phyloP scores from a whole-genome alignment of 306 rosid species.

The Medicago truncatula region DNA sequence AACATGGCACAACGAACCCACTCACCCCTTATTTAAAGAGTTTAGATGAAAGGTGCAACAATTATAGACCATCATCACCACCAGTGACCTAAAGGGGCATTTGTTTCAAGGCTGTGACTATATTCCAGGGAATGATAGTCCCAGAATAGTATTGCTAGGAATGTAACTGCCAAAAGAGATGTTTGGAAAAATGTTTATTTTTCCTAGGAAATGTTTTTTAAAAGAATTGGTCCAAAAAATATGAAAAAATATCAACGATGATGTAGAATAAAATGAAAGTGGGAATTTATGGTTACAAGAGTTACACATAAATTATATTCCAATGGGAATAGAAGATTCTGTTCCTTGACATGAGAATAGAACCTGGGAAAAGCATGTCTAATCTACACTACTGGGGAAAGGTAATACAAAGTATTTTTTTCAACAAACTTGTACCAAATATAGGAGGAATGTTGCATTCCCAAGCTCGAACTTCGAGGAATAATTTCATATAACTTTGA shows the following conservation, averaged over 20 bases:
- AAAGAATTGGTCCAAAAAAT: background rate
- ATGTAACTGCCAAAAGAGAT: background rate
- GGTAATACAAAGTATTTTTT: background rate
- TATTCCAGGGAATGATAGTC: constrained; percentile 4
- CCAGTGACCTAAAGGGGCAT: constrained; percentile 1
- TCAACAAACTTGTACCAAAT: background rate
- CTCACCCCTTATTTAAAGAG: constrained; percentile 5
- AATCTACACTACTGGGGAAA: background rate
- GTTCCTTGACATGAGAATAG: background rate
- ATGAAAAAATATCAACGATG: background rate
- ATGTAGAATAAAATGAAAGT: too few relatives aligned
- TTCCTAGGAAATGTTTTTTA: background rate
- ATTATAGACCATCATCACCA: constrained; percentile 13
- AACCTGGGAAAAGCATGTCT: background rate
- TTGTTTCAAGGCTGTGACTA: background rate
- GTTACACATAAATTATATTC: constrained; percentile 3
- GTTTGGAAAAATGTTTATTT: background rate
- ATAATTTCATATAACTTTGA: background rate
- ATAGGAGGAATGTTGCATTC: background rate
- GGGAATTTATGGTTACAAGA: background rate
- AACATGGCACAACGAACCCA: constrained; percentile 12
- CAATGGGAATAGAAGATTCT: background rate
- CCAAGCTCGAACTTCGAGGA: background rate
- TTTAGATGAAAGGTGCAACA: constrained; percentile 10
- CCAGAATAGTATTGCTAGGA: background rate